Percentiles rank a stretch among this genome's conserved stretches.
Conservation (phyloP, 1,284 basidiomycete genomes). For the Leccinum pachyderme region DNA sequence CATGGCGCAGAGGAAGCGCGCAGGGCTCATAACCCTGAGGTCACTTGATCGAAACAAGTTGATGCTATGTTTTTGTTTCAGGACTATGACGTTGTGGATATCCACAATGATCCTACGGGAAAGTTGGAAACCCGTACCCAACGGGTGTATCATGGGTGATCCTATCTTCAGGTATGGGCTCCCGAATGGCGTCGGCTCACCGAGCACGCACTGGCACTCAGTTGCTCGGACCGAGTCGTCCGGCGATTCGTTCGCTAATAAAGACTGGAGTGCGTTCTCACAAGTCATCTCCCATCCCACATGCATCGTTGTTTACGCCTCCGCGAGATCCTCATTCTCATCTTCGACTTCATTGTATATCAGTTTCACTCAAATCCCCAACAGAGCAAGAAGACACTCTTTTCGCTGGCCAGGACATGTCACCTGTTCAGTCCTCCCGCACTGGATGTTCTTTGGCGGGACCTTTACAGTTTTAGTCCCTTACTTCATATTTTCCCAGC, state of each 20-base stretch:
- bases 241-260: neutral
- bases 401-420: conserved; percentile 17
- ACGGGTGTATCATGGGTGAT: neutral
- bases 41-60: conserved; percentile 41
- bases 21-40: conserved; percentile 41
- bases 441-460: conserved; percentile 18
- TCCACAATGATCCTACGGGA: neutral
- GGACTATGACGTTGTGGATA: no score
- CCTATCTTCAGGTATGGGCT: neutral
- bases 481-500: conserved; percentile 7
- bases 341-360: conserved; percentile 9
- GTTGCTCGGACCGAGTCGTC: neutral
- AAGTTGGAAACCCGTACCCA: neutral
- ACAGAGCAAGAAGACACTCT: conserved; percentile 10
- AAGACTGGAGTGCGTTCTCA: neutral
- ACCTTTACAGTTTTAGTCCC: conserved; percentile 13
- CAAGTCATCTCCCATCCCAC: neutral
- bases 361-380: neutral
- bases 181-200: neutral
- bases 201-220: no score
- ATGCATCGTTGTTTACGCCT: conserved; percentile 19
- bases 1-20: conserved; percentile 42
- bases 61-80: conserved; percentile 20
- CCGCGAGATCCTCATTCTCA: conserved; percentile 10
- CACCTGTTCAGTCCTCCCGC: conserved; percentile 16